These are phyloP conservation scores for Strigomonas culicis DNA, from an alignment of 208 protist species.

Conservation along the genomic window DNA sequence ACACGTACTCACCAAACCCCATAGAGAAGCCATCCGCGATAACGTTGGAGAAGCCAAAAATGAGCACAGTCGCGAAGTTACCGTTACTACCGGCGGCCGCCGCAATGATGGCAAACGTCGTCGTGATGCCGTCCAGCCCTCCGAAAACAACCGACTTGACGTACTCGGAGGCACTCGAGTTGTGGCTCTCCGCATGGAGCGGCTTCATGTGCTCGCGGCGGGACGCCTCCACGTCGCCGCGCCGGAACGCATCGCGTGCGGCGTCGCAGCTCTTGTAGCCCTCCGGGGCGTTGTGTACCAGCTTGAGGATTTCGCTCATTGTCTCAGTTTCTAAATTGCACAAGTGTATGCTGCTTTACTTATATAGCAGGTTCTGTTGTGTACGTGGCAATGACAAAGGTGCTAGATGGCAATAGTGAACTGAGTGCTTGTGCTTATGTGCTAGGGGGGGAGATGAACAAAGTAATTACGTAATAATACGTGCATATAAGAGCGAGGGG, in stretches of 20 bases:
- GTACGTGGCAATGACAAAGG: neutral
- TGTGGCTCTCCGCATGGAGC: conserved; percentile 76
- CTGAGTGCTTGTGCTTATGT: no score
- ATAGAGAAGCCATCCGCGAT: conserved; percentile 94
- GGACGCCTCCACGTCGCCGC: conserved; percentile 72
- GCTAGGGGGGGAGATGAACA: no score
- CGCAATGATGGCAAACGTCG: conserved; percentile 94
- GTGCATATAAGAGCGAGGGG: conserved; percentile 11
- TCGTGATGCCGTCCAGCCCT: conserved; percentile 95
- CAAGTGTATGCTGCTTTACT: conserved; percentile 2
- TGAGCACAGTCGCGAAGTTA: conserved; percentile 76
- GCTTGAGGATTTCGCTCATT: conserved; percentile 2
- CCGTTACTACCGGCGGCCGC: conserved; percentile 86
- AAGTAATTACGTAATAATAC: no score
- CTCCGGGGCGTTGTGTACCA: conserved; percentile 3
- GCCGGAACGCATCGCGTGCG: conserved; percentile 52
- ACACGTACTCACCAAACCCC: conserved; percentile 95
- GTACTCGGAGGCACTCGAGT: conserved; percentile 85
- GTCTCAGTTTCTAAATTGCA: neutral
- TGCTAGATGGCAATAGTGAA: neutral
- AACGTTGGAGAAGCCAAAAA: conserved; percentile 94
- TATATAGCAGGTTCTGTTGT: neutral
- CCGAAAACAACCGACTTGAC: conserved; percentile 95
- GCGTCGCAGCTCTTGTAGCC: conserved; percentile 76
- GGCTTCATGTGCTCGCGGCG: conserved; percentile 77